Evolutionary conservation across 2,329 filamentous ascomycete species (phyloP).

Genomic region (Cladophialophora carrionii): DNA sequence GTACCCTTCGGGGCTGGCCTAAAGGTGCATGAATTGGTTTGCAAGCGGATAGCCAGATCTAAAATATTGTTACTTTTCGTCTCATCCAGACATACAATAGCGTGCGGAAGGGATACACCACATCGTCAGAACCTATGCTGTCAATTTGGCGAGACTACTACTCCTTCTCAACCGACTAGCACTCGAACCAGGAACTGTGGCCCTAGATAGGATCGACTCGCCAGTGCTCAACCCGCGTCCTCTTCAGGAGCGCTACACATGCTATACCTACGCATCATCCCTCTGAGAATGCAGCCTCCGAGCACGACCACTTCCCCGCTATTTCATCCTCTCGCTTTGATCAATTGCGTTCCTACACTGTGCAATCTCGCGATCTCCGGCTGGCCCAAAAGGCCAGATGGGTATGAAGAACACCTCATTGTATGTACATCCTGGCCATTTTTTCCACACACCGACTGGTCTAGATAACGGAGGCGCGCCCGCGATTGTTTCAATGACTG

Average conservation of each 20-base stretch:
- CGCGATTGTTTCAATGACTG: constrained; percentile 38
- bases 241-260: not conserved
- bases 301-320: constrained; percentile 16
- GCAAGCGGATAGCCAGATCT: not conserved
- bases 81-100: not conserved
- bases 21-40: not conserved
- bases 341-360: constrained; percentile 46
- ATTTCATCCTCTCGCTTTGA: constrained; percentile 13
- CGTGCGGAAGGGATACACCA: not conserved
- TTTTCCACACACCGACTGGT: constrained; percentile 64
- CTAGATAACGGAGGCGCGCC: constrained; percentile 55
- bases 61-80: not conserved
- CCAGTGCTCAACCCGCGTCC: not conserved
- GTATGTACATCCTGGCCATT: constrained; percentile 54
- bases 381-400: constrained; percentile 64
- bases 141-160: not conserved
- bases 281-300: not conserved
- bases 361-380: constrained; percentile 59
- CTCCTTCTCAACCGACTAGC: not conserved
- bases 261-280: not conserved
- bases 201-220: not conserved
- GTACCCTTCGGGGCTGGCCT: not conserved
- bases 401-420: constrained; percentile 65
- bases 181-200: not conserved
- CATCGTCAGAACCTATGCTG: not conserved